Conservation (phyloP, 1,284 basidiomycete species). For the Phaffia rhodozyma region DNA sequence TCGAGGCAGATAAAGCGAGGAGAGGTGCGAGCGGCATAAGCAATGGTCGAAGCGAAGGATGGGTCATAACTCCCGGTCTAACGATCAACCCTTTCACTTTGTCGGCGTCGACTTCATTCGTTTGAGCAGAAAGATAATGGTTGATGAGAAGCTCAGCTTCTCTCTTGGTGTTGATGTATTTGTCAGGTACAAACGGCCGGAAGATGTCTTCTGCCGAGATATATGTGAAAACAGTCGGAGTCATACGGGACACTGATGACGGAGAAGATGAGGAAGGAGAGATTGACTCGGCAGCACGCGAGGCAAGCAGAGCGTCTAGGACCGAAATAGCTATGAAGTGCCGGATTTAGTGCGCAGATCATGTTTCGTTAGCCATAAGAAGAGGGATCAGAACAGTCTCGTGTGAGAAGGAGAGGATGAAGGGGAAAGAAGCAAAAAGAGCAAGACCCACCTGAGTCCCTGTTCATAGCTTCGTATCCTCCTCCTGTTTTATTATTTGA, state of each 20-base stretch:
- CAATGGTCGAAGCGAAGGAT: constrained; percentile 79
- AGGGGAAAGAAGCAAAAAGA: constrained; percentile 12
- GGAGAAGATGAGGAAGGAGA: constrained; percentile 21
- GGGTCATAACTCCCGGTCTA: constrained; percentile 86
- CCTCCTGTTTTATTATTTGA: constrained; percentile 27
- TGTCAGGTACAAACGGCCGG: constrained; percentile 66
- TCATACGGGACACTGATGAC: constrained; percentile 7
- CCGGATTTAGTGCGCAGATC: too few relatives aligned
- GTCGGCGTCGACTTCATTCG: constrained; percentile 13
- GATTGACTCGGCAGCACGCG: constrained; percentile 21
- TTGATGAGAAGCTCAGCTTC: constrained; percentile 67
- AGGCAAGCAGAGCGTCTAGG: constrained; percentile 55
- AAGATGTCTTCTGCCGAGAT: constrained; percentile 90
- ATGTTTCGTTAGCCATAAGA: constrained; percentile 3
- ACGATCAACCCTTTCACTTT: constrained; percentile 56
- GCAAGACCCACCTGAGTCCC: constrained; percentile 63
- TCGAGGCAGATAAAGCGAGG: constrained; percentile 59
- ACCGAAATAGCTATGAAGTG: constrained; percentile 50
- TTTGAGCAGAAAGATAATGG: constrained; percentile 18
- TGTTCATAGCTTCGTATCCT: constrained; percentile 70
- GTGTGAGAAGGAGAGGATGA: neutral
- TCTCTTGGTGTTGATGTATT: constrained; percentile 82
- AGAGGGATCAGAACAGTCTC: neutral
- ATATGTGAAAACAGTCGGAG: constrained; percentile 54
- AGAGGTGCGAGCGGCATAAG: constrained; percentile 75